phyloP scores from a whole-genome alignment of 768 basidiomycete species.

The Zangia roseola region DNA sequence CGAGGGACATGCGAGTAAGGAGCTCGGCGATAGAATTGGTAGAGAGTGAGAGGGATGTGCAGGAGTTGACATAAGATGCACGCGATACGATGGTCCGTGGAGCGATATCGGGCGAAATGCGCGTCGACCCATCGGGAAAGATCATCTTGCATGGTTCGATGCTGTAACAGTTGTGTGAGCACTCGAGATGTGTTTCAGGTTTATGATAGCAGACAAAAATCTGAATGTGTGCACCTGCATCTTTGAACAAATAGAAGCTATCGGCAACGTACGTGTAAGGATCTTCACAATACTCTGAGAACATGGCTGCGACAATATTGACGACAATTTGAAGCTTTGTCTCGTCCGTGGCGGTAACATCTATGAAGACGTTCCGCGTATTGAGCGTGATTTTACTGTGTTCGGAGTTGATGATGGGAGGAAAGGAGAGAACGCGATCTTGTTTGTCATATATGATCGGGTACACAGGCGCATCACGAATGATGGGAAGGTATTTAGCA shows the following conservation, averaged over 20 bases:
- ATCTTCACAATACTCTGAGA: constrained; percentile 91
- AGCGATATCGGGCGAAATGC: constrained; percentile 80
- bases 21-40: constrained; percentile 65
- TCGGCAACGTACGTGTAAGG: constrained; percentile 76
- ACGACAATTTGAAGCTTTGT: constrained; percentile 96
- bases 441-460: constrained; percentile 94
- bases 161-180: constrained; percentile 38
- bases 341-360: constrained; percentile 94
- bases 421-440: constrained; percentile 91
- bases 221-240: not conserved
- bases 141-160: constrained; percentile 92
- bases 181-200: not conserved
- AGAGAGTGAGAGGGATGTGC: constrained; percentile 79
- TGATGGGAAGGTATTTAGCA: constrained; percentile 84
- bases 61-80: constrained; percentile 93
- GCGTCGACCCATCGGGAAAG: constrained; percentile 70
- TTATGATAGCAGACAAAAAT: not conserved
- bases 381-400: constrained; percentile 96
- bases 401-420: constrained; percentile 97
- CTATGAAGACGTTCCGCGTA: constrained; percentile 93
- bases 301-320: constrained; percentile 96
- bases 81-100: constrained; percentile 70
- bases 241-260: not conserved
- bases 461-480: constrained; percentile 93
- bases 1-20: constrained; percentile 83